Conservation (phyloP, 2,329 filamentous ascomycete species). For the Cytospora paraplurivora region DNA sequence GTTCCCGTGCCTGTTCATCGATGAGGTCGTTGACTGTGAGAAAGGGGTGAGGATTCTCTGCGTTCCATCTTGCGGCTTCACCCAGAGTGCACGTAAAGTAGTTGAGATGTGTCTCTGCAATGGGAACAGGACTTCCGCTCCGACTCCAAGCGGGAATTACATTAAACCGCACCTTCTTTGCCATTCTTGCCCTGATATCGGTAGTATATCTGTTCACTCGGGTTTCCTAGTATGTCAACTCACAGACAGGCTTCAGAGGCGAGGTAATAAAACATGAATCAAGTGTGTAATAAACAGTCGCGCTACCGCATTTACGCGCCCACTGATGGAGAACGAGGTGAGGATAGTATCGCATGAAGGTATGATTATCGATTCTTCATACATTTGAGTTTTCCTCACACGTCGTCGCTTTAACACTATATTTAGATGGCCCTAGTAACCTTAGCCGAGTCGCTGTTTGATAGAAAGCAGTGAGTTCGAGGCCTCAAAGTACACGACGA, state of each 20-base stretch:
- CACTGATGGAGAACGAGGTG: background rate
- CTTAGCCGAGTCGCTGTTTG: background rate
- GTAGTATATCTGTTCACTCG: too few species aligned
- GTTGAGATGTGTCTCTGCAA: constrained; percentile 37
- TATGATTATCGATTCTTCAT: background rate
- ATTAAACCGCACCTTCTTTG: constrained; percentile 21
- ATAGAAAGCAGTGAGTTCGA: background rate
- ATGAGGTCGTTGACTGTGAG: constrained; percentile 53
- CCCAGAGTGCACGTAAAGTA: constrained; percentile 66
- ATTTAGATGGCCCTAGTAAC: background rate
- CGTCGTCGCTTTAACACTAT: background rate
- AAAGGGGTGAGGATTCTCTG: constrained; percentile 39
- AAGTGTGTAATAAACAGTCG: too few species aligned
- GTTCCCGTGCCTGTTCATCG: constrained; percentile 45
- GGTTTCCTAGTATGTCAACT: background rate
- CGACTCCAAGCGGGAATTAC: constrained; percentile 9
- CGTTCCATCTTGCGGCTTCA: constrained; percentile 48
- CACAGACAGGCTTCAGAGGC: background rate
- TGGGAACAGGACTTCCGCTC: background rate
- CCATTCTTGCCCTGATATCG: background rate
- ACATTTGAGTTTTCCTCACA: background rate
- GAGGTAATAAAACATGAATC: too few species aligned
- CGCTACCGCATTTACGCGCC: too few species aligned
- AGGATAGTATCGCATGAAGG: background rate
- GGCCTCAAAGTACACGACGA: background rate